Percentiles rank a stretch among this genome's conserved stretches.
Evolutionary conservation across 1,284 basidiomycete genomes (phyloP).

Genomic region (Psilocybe mexicana): DNA sequence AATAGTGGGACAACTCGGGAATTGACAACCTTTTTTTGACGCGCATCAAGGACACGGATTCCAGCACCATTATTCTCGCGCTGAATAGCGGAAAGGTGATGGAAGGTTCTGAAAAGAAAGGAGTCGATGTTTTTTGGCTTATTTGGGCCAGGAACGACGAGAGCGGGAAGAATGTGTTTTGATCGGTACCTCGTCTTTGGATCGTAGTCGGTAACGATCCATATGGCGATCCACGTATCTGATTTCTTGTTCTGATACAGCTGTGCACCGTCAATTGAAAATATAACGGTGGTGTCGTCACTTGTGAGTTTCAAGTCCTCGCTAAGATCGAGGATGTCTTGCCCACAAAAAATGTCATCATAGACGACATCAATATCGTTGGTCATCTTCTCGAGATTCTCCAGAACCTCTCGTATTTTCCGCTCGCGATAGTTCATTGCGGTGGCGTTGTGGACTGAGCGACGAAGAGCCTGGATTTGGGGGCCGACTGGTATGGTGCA

Average conservation of each 20-base stretch:
- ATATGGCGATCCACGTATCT: conserved; percentile 25
- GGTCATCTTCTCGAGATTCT: conserved; percentile 18
- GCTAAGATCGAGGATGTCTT: conserved; percentile 16
- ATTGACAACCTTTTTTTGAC: conserved; percentile 5
- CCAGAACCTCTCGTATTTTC: conserved; percentile 8
- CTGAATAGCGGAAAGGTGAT: conserved; percentile 25
- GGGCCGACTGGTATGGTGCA: conserved; percentile 22
- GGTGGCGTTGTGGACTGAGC: conserved; percentile 13
- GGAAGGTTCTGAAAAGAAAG: conserved; percentile 24
- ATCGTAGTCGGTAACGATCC: conserved; percentile 18
- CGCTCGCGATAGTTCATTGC: conserved; percentile 9
- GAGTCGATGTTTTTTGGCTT: conserved; percentile 22
- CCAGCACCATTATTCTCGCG: conserved; percentile 17
- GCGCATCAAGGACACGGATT: conserved; percentile 25
- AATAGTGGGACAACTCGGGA: conserved; percentile 17
- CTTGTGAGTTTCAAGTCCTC: conserved; percentile 21
- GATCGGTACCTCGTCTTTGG: conserved; percentile 27
- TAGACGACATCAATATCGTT: neutral
- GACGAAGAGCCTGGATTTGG: conserved; percentile 23
- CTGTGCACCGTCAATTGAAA: conserved; percentile 34
- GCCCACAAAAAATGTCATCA: conserved; percentile 22
- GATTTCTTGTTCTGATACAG: conserved; percentile 25
- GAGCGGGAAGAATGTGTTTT: conserved; percentile 8
- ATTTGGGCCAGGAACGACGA: conserved; percentile 25
- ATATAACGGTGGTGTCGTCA: conserved; percentile 24